phyloP scores from a whole-genome alignment of 2,329 filamentous ascomycete genomes.

The Dactylella cylindrospora region DNA sequence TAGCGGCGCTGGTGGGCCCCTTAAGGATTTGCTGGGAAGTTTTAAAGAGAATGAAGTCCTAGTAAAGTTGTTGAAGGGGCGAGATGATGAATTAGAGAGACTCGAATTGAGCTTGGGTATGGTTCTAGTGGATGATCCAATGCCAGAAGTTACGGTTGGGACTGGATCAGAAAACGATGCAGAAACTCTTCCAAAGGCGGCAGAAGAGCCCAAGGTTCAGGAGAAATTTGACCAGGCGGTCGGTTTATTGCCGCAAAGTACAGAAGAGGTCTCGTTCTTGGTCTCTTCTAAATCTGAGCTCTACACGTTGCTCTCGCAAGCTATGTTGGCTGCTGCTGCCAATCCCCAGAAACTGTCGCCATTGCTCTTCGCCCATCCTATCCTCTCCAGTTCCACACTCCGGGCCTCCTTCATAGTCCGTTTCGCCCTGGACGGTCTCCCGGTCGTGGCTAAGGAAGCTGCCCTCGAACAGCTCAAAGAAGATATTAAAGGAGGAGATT shows the following conservation, averaged over 20 bases:
- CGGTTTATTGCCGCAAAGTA: slow-evolving; percentile 43
- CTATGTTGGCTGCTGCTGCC: slow-evolving; percentile 28
- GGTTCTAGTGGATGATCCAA: slow-evolving; percentile 63
- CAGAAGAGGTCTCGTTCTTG: slow-evolving; percentile 49
- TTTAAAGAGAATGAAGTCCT: slow-evolving; percentile 60
- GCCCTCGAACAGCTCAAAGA: slow-evolving; percentile 65
- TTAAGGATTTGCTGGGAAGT: slow-evolving; percentile 67
- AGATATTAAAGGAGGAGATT: slow-evolving; percentile 46
- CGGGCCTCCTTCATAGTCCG: slow-evolving; percentile 59
- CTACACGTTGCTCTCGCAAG: slow-evolving; percentile 25
- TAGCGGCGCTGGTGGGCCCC: slow-evolving; percentile 56
- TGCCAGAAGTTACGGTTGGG: slow-evolving; percentile 59
- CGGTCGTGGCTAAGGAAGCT: slow-evolving; percentile 66
- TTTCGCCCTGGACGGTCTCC: slow-evolving; percentile 50
- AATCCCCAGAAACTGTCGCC: slow-evolving; percentile 20
- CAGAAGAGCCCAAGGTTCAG: slow-evolving; percentile 20
- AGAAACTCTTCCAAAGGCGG: slow-evolving; percentile 39
- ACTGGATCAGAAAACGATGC: slow-evolving; percentile 56
- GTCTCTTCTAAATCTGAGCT: slow-evolving; percentile 23
- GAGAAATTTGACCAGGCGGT: slow-evolving; percentile 36
- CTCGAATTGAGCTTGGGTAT: slow-evolving; percentile 74
- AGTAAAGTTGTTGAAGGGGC: slow-evolving; percentile 64
- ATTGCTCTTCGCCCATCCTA: slow-evolving; percentile 43
- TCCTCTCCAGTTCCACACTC: slow-evolving; percentile 52
- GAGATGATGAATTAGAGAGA: slow-evolving; percentile 70